phyloP scores from a whole-genome alignment of 164 flowering plant species.

The Akebia trifoliata region DNA sequence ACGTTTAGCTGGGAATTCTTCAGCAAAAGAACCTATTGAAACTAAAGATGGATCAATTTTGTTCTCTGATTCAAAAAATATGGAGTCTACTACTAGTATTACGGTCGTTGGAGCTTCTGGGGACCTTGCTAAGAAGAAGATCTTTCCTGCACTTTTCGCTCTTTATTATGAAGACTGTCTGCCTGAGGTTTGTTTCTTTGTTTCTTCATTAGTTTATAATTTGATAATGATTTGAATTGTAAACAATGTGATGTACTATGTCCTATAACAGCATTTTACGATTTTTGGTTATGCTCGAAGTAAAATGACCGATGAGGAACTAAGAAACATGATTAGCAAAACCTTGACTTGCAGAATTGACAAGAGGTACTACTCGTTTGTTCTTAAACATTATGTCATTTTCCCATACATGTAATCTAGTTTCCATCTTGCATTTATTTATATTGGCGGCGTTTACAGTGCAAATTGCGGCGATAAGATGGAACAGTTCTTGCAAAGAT shows the following conservation, averaged over 20 bases:
- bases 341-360: constrained; percentile 95
- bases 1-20: constrained; percentile 35
- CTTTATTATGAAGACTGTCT: constrained; percentile 79
- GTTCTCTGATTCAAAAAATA: constrained; percentile 4
- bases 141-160: constrained; percentile 92
- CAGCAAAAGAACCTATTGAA: constrained; percentile 24
- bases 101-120: constrained; percentile 97
- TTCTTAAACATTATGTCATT: not conserved
- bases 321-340: constrained; percentile 82
- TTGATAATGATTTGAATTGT: not conserved
- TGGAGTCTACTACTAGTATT: constrained; percentile 62
- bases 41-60: constrained; percentile 11
- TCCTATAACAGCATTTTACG: constrained; percentile 62
- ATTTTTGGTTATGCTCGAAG: constrained; percentile 90
- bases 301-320: constrained; percentile 91
- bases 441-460: constrained; percentile 31
- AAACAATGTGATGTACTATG: not conserved
- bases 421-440: not conserved
- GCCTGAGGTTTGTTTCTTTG: constrained; percentile 46
- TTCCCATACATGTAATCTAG: not conserved
- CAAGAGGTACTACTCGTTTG: constrained; percentile 50
- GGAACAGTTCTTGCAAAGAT: constrained; percentile 80
- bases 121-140: constrained; percentile 98
- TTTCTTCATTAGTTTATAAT: not conserved
- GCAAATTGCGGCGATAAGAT: constrained; percentile 87